A percentile compares a stretch with the other conserved stretches of the same genome.
phyloP scores from a whole-genome alignment of 2,329 filamentous ascomycete species.

The Mycocentrospora acerina region DNA sequence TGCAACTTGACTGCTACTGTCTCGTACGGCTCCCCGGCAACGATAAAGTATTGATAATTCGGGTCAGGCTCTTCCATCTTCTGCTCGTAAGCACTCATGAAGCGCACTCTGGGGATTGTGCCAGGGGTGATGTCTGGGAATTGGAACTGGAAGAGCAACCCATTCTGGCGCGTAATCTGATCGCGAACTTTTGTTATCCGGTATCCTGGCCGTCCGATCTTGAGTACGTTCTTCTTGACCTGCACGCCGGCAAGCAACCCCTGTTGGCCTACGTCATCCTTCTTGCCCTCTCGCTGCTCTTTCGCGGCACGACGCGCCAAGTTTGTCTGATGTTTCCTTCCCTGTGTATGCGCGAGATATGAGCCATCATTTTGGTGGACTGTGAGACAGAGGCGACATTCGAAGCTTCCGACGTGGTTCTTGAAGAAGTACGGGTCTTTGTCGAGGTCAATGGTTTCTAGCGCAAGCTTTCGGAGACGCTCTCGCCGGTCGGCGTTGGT shows the following conservation, averaged over 20 bases:
- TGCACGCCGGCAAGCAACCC: slow-evolving; percentile 69
- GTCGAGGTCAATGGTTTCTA: slow-evolving; percentile 98
- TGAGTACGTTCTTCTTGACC: slow-evolving; percentile 80
- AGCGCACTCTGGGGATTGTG: slow-evolving; percentile 79
- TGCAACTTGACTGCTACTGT: slow-evolving; percentile 96
- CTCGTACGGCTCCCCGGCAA: slow-evolving; percentile 97
- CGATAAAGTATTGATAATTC: slow-evolving; percentile 89
- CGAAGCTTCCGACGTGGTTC: slow-evolving; percentile 97
- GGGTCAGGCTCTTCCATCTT: slow-evolving; percentile 90
- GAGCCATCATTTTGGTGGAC: slow-evolving; percentile 99
- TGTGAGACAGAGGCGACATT: slow-evolving; percentile 93
- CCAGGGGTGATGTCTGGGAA: slow-evolving; percentile 85
- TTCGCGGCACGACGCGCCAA: slow-evolving; percentile 92
- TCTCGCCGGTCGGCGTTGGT: slow-evolving; percentile 97
- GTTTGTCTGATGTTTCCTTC: slow-evolving; percentile 98
- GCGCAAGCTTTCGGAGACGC: slow-evolving; percentile 93
- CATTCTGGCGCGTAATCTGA: slow-evolving; percentile 82
- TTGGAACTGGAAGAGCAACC: slow-evolving; percentile 92
- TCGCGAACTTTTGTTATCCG: slow-evolving; percentile 97
- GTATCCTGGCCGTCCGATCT: slow-evolving; percentile 95
- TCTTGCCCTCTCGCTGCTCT: slow-evolving; percentile 85
- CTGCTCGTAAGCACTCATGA: slow-evolving; percentile 98
- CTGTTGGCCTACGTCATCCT: slow-evolving; percentile 67
- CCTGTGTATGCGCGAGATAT: slow-evolving; percentile 97
- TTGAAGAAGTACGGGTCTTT: slow-evolving; percentile 99